Evolutionary conservation across 2,329 filamentous ascomycete genomes (phyloP).

Genomic region (Aspergillus japonicus): DNA sequence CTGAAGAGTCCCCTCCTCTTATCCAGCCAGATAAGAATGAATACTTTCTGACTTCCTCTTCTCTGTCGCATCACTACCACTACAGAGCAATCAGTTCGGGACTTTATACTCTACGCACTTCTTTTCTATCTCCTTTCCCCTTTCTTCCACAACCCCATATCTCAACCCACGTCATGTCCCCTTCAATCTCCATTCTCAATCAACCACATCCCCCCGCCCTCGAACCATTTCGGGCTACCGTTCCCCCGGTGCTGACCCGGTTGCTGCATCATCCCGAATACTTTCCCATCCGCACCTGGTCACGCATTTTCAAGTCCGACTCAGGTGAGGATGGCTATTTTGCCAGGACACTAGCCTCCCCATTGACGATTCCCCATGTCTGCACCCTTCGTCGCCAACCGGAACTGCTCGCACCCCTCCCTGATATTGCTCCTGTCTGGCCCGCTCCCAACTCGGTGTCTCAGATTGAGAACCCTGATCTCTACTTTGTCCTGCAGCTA

Average conservation of each 20-base stretch:
- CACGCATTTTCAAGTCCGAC: slow-evolving; percentile 38
- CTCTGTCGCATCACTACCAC: too few relatives aligned
- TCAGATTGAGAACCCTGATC: slow-evolving; percentile 10
- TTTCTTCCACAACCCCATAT: neutral
- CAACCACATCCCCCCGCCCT: neutral
- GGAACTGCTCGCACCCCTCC: slow-evolving; percentile 24
- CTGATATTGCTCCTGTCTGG: slow-evolving; percentile 23
- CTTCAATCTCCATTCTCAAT: neutral
- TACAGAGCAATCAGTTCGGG: too few relatives aligned
- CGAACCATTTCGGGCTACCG: neutral
- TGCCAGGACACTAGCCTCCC: slow-evolving; percentile 38
- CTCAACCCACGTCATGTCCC: neutral
- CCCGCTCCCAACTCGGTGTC: slow-evolving; percentile 26
- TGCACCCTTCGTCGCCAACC: slow-evolving; percentile 39
- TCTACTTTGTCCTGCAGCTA: slow-evolving; percentile 12
- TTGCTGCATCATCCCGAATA: slow-evolving; percentile 38
- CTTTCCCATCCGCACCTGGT: slow-evolving; percentile 39
- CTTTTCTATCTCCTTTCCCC: neutral
- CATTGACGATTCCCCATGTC: slow-evolving; percentile 42
- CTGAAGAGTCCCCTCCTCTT: too few relatives aligned
- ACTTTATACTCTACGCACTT: neutral
- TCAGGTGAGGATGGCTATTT: slow-evolving; percentile 47
- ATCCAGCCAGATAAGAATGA: too few relatives aligned
- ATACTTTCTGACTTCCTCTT: too few relatives aligned
- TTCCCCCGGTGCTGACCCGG: neutral